Evolutionary conservation across 2,329 filamentous ascomycete genomes (phyloP), one percentile per base, ranked within the genome.

Genomic region (Xylariales sp.): DNA sequence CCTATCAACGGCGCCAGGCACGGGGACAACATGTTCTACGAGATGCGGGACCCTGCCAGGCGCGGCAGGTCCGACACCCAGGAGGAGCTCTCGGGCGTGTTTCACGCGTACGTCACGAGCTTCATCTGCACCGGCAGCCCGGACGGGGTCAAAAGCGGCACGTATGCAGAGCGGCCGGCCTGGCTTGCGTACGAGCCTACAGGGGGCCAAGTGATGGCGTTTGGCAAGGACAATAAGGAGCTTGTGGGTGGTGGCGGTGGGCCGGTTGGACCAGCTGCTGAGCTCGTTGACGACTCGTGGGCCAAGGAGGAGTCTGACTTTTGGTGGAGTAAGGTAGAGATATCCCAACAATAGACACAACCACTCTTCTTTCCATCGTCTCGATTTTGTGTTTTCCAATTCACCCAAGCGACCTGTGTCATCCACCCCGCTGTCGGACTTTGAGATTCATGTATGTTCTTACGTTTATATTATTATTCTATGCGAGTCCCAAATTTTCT

Each of bases 41-140:
- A 74, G 49, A 60, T 59, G 2, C 66, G 57, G 14, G 63, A 65
- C 19, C 54, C 55, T 1, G 53, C 40, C 0, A 58, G 67, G 0
- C 45, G 57, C 0, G 48, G 40, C 0, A 43, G 63, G 3, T 71
- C 67, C 1, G 24, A 48, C 5, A 52, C 59, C 0, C 70, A 72
- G 43, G 59, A 60, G 13, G 58, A 66, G 33, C 40, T 74, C 1
- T 56, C 69, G 0, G 61, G 60, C 3, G 61, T 54, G 1, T 38
- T 70, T 3, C 68, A 74, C 48, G 63, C 65, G 1, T 75, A 74
- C 29, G 42, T 72, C 4, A 66, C 65, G 0, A 73, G 65, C 41
- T 74, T 74, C 33, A 69, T 74, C 38, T 55, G 58, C 1, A 56
- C 46, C 4, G 69, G 70, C 1, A 61, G 71, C 38, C 70, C 70